Percentiles rank a stretch among this genome's conserved stretches.
These are phyloP conservation scores for Alloascoidea africana DNA, from an alignment of 805 yeast genomes.

Conservation along the genomic window DNA sequence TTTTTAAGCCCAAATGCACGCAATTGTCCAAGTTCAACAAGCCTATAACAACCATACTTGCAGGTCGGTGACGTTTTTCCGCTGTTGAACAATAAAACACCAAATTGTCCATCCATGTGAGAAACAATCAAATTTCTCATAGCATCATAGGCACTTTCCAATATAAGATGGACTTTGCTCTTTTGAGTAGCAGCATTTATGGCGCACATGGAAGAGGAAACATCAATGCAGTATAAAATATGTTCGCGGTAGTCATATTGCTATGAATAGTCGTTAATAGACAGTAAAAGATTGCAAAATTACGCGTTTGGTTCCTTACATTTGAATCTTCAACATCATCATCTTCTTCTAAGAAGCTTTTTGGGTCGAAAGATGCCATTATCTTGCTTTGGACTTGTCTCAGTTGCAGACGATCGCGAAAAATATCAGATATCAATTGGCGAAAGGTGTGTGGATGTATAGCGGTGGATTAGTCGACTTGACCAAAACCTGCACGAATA, in stretches of 20 bases:
- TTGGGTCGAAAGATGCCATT: too few relatives aligned
- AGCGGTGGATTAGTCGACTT: too few relatives aligned
- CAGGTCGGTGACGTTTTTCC: too few relatives aligned
- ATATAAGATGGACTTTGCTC: not conserved
- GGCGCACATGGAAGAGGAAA: constrained; percentile 2
- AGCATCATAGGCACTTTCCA: constrained; percentile 1
- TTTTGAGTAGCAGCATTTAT: not conserved
- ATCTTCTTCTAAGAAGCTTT: too few relatives aligned
- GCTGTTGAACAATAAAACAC: not conserved
- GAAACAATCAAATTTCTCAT: not conserved
- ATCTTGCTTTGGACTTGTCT: too few relatives aligned
- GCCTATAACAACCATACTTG: too few relatives aligned
- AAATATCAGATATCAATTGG: too few relatives aligned
- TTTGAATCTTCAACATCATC: not conserved
- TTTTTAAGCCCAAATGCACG: constrained; percentile 2
- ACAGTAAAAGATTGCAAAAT: not conserved
- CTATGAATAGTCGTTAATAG: not conserved
- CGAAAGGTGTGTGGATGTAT: too few relatives aligned
- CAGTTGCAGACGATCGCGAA: too few relatives aligned
- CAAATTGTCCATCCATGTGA: not conserved
- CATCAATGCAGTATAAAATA: constrained; percentile 1
- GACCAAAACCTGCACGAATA: too few relatives aligned
- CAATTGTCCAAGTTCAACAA: constrained; percentile 2
- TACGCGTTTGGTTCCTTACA: not conserved
- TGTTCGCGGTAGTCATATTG: not conserved